Conservation (phyloP, 768 basidiomycete genomes). For the Lentinus tigrinus region DNA sequence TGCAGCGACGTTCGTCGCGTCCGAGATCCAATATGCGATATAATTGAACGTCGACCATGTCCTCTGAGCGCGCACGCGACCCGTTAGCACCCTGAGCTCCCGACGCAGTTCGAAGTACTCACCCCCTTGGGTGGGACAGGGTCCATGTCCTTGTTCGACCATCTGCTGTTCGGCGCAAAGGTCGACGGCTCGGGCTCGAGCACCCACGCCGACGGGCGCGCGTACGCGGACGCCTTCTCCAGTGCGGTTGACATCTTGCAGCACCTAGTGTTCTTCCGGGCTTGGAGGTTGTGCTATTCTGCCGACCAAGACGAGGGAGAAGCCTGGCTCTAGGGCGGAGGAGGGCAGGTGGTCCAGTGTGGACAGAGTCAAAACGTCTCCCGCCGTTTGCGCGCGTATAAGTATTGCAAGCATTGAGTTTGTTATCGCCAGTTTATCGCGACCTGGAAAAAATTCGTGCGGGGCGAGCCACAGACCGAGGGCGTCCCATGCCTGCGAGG, state of each 20-base stretch:
- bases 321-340: not conserved
- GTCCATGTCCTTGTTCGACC: conserved; percentile 79
- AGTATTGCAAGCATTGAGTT: not conserved
- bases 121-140: conserved; percentile 53
- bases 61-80: conserved; percentile 29
- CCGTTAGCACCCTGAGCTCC: not conserved
- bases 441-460: not conserved
- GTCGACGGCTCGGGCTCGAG: conserved; percentile 52
- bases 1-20: conserved; percentile 28
- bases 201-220: conserved; percentile 43
- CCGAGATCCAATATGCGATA: conserved; percentile 54
- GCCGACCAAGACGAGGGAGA: too few relatives aligned
- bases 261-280: too few relatives aligned
- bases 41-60: conserved; percentile 74
- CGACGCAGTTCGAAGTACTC: not conserved
- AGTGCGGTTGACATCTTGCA: not conserved
- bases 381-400: not conserved
- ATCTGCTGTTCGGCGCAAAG: conserved; percentile 57
- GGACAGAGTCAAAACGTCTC: not conserved
- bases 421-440: not conserved
- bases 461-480: not conserved
- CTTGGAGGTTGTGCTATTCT: too few relatives aligned
- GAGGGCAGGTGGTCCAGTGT: not conserved
- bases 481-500: not conserved
- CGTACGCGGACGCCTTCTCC: conserved; percentile 26